phyloP scores from a whole-genome alignment of 805 yeast species.

The Kluyveromyces lactis region DNA sequence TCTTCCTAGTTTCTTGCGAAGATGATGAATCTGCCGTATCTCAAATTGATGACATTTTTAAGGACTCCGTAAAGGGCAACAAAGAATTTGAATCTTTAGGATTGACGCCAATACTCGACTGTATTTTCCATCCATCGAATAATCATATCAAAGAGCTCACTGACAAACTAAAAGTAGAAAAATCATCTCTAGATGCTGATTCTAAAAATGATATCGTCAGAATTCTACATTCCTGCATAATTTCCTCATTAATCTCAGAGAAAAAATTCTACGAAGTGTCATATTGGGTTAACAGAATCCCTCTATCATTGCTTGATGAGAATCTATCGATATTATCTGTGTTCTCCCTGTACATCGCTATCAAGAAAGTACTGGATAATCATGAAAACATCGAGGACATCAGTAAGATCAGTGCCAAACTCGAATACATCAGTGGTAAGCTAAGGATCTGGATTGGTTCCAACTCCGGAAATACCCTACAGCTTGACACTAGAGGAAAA shows the following conservation, averaged over 20 bases:
- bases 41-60: constrained; percentile 15
- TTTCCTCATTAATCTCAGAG: constrained; percentile 20
- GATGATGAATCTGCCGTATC: constrained; percentile 16
- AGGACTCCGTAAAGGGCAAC: constrained; percentile 10
- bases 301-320: constrained; percentile 7
- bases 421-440: constrained; percentile 26
- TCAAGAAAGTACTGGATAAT: not conserved
- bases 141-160: constrained; percentile 14
- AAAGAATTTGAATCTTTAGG: constrained; percentile 11
- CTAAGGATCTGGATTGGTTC: constrained; percentile 32
- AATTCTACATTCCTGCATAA: constrained; percentile 16
- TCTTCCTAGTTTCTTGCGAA: constrained; percentile 10
- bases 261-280: constrained; percentile 17
- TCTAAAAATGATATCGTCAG: not conserved
- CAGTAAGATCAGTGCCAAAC: constrained; percentile 8
- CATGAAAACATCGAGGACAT: constrained; percentile 2
- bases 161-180: not conserved
- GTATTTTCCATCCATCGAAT: constrained; percentile 26
- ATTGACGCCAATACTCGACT: constrained; percentile 12
- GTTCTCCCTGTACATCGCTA: not conserved
- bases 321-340: constrained; percentile 12
- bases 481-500: constrained; percentile 24
- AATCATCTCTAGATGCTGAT: not conserved
- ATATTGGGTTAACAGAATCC: constrained; percentile 19
- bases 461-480: constrained; percentile 20